Evolutionary conservation across 345 rosid genomes (phyloP), one percentile per base, ranked within the genome.

Genomic region (Xanthoceras sorbifolium): DNA sequence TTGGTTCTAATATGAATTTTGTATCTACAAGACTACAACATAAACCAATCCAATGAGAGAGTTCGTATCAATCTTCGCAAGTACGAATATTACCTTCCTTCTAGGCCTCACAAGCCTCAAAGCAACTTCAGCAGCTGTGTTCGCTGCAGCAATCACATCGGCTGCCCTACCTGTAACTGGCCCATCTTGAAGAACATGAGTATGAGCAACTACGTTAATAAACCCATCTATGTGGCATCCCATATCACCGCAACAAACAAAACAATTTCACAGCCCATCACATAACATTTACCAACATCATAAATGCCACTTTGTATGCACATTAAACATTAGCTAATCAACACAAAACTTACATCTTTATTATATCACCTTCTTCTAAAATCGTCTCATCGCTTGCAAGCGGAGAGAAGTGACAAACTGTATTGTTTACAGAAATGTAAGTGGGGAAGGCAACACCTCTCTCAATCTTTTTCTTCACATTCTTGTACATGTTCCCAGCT

Each of bases 161-260:
- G 95, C 97, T 73, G 89, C 85, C 78, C 91, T 90, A 32, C 97
- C 97, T 5, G 52, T 90, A 38, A 93, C 74, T 0, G 93, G 87
- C 0, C 97, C 97, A 29, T 82, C 89, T 75, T 90, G 97, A 72
- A 92, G 79, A 78, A 84, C 95, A 88, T 92, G 95, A 0, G 95
- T 92, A 64, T 92, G 98, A 0, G 84, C 98, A 75, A 93, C 97
- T 28, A 92, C 87, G 26, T 97, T 97, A 84, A 96, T 93, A 77
- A 96, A 92, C 20, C 99, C 99, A 84, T 93, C 97, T 52, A 93
- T 93, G 76, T 96, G 99, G 64, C 98, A 92, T 23, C 98, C 99
- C 95, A 96, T 81, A 76, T 96, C 97, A 77, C 98, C 92, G 82
- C 73, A 84, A 48, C 26, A 28, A 17, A 1, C 52, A 78, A 61